phyloP scores from a whole-genome alignment of 140 eudicot species.

The Flaveria floridana region DNA sequence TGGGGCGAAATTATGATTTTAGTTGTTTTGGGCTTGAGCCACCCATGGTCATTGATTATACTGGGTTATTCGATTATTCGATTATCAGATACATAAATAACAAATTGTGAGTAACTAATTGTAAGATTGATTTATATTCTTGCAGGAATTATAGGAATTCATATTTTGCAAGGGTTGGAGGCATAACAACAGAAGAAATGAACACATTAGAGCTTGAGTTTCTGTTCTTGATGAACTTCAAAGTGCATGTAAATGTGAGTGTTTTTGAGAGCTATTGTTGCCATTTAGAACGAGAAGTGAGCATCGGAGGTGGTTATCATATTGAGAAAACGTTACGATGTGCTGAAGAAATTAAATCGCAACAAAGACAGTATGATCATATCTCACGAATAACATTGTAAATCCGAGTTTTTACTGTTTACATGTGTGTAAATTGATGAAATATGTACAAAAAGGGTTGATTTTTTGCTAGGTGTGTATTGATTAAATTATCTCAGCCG shows the following conservation, averaged over 20 bases:
- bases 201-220: constrained; percentile 78
- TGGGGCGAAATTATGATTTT: no score
- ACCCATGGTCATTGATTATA: no score
- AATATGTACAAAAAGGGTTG: constrained; percentile 24
- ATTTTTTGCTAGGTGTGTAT: neutral
- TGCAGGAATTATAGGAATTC: constrained; percentile 90
- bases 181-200: constrained; percentile 67
- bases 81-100: neutral
- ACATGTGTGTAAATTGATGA: constrained; percentile 22
- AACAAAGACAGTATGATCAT: constrained; percentile 49
- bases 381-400: constrained; percentile 53
- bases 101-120: neutral
- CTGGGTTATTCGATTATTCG: no score
- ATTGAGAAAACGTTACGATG: constrained; percentile 80
- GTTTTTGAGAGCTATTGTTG: constrained; percentile 88
- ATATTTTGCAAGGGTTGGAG: constrained; percentile 87
- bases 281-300: constrained; percentile 92
- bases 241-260: constrained; percentile 88
- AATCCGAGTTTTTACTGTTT: constrained; percentile 9
- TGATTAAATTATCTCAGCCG: neutral
- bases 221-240: constrained; percentile 76
- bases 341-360: constrained; percentile 78
- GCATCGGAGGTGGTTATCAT: constrained; percentile 95
- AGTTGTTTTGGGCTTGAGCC: no score
- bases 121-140: neutral